Conservation (phyloP, 1,139 yeast genomes). For the Yamadazyma triangularis region DNA sequence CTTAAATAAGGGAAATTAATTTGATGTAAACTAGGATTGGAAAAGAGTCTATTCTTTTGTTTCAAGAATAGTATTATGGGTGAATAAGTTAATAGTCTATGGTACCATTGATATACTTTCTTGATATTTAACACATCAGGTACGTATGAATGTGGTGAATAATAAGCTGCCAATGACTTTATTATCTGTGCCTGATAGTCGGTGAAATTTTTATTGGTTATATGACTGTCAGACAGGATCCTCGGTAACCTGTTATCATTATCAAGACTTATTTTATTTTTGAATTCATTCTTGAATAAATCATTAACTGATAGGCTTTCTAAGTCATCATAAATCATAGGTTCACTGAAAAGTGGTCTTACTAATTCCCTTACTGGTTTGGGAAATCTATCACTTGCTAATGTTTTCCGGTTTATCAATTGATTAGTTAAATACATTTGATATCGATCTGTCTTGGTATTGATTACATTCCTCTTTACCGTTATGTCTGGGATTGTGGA, state of each 20-base stretch:
- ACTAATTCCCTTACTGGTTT: background rate
- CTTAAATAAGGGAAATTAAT: background rate
- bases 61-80: background rate
- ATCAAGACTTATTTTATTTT: background rate
- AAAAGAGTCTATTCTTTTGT: background rate
- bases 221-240: background rate
- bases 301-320: background rate
- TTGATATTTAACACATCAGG: background rate
- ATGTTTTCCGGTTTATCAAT: background rate
- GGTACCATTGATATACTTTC: background rate
- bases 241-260: background rate
- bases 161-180: background rate
- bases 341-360: background rate
- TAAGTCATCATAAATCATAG: background rate
- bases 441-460: background rate
- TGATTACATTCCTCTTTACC: too few species aligned
- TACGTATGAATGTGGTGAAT: background rate
- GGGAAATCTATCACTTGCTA: background rate
- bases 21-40: background rate
- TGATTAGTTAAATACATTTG: background rate
- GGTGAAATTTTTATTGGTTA: background rate
- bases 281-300: background rate
- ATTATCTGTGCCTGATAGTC: background rate
- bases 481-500: too few species aligned
- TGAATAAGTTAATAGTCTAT: background rate